These are phyloP conservation scores for Boletus rubescentipes DNA, from an alignment of 768 basidiomycete genomes.

Conservation along the genomic window DNA sequence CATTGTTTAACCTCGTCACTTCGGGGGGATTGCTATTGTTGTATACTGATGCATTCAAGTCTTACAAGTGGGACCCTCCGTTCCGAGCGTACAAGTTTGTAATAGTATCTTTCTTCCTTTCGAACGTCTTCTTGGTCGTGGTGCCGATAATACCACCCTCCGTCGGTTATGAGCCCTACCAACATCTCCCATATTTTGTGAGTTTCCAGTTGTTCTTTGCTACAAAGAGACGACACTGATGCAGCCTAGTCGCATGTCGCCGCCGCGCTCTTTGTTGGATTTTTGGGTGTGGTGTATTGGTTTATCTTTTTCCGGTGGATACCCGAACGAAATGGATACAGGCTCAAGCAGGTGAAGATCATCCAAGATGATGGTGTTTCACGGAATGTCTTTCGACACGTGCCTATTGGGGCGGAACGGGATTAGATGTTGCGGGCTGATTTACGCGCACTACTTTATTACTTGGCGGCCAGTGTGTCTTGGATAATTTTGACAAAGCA, in stretches of 20 bases:
- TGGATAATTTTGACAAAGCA: too few species aligned
- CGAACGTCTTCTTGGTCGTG: slow-evolving; percentile 62
- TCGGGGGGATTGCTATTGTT: slow-evolving; percentile 64
- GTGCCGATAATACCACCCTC: slow-evolving; percentile 65
- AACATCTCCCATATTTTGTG: slow-evolving; percentile 68
- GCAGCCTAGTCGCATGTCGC: slow-evolving; percentile 47
- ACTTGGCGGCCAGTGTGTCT: too few species aligned
- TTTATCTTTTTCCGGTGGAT: slow-evolving; percentile 50
- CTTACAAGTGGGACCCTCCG: slow-evolving; percentile 62
- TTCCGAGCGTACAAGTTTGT: slow-evolving; percentile 53
- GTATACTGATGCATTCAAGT: slow-evolving; percentile 43
- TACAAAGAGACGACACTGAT: background rate
- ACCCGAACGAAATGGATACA: slow-evolving; percentile 48
- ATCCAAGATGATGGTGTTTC: slow-evolving; percentile 58
- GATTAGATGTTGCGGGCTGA: slow-evolving; percentile 3
- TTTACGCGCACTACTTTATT: too few species aligned
- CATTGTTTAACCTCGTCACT: slow-evolving; percentile 58
- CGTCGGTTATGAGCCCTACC: slow-evolving; percentile 50
- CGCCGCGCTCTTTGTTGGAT: slow-evolving; percentile 45
- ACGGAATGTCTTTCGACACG: slow-evolving; percentile 49
- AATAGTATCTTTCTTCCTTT: slow-evolving; percentile 56
- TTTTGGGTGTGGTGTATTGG: slow-evolving; percentile 58
- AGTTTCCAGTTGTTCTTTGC: slow-evolving; percentile 31
- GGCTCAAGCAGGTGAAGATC: slow-evolving; percentile 45
- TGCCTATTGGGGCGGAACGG: slow-evolving; percentile 20